Base-by-base conservation (phyloP, 345 rosid genomes). In the Syzygium aqueum region DNA sequence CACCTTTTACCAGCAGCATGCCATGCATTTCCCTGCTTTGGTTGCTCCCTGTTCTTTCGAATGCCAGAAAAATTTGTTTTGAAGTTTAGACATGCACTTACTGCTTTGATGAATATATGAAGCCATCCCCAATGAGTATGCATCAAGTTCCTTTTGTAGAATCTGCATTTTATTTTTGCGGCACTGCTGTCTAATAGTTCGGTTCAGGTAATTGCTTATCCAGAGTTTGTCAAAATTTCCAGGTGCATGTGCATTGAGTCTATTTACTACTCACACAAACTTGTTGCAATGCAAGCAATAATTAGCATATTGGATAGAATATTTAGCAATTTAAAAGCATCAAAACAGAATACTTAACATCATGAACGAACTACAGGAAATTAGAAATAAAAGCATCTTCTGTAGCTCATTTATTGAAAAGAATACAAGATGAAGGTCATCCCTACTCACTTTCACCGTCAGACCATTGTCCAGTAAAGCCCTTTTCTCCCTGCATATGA, bases 381-480 rank as follows among this genome's bases (percentile, higher is more conserved):
- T 73, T 33, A 73, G 43, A 61, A 61, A 61, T n/a, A n/a, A 33
- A 73, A 73, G 49, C 80, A 73, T 73, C 80, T 33, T 19, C 25
- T 33, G 80, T 37, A 73, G 49, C 80, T 73, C 46, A 73, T 33
- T 65, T 73, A 46, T 33, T 73, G 14, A 49, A 49, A 83, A 25
- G 11, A 51, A 65, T 61, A 22, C 43, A 52, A 53, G 85, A 77
- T 50, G 46, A 77, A 17, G 51, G 86, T 33, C 49, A 63, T 21
- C 80, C 65, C 6, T 50, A 89, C 94, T 92, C 90, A 96, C 99
- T 89, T 93, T 94, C 90, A 96, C 89, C 51, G 92, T 95, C 89
- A 95, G 90, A 89, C 95, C 97, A 88, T 95, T 97, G 88, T 96
- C 98, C 88, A 97, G 90, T 84, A 96, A 85, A 88, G 97, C 99